Base-by-base conservation (phyloP, 495 filamentous ascomycete genomes). In the Margaritispora aquatica region DNA sequence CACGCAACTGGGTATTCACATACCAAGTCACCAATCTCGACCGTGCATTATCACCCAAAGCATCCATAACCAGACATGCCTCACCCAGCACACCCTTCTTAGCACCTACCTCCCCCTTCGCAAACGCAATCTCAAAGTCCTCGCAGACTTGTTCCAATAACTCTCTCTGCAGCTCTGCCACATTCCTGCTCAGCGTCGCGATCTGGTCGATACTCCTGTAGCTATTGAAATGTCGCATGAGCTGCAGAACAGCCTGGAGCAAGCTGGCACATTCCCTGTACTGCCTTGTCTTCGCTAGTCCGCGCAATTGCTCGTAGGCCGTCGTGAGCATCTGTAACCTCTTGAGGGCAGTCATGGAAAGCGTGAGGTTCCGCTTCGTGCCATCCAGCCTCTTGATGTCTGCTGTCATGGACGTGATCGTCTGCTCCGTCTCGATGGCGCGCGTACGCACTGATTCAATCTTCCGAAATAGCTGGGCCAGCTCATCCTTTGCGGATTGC, bases 191-290 rank as follows among this genome's bases (percentile, higher is more conserved):
- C 31, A 98, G 82, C 2, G 90, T 89, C 19, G 94, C 94, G 63
- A 99, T 97, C 77, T 99, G 94, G 69, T 97, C 92, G 44, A 99
- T 97, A 57, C 90, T 95, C 57, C 95, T 82, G 70, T 97, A 97
- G 68, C 90, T 94, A 71, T 96, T 96, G 82, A 99, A 99, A 75
- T 99, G 91, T 57, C 88, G 88, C 91, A 97, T 96, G 27, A 99
- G 84, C 80, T 99, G 94, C 60, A 97, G 84, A 38, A 99, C 94
- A 3, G 95, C 94, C 71, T 96, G 90, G 55, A 99, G 82, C 54
- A 99, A 77, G 67, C 94, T 91, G 34, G 95, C 90, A 69, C 94
- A 99, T 74, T 99, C 95, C 59, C 90, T 82, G 71, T 99, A 99
- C 72, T 99, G 94, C 62, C 92, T 79, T 23, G 88, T 86, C 68